phyloP scores from a whole-genome alignment of 2,329 filamentous ascomycete genomes.

The Neonectria magnoliae region DNA sequence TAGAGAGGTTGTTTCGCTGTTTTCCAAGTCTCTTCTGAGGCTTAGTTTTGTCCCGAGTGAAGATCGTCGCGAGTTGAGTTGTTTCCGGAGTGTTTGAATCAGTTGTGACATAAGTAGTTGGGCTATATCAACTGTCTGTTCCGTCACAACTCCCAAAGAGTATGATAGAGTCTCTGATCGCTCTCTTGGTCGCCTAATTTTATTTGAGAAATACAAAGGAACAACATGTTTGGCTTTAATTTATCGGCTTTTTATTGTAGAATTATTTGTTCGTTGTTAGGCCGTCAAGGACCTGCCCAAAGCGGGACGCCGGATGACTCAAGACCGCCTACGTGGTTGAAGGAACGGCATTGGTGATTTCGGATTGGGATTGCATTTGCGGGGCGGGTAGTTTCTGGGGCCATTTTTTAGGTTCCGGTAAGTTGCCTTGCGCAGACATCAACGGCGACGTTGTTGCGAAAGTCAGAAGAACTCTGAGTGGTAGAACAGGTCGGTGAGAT shows the following conservation, averaged over 20 bases:
- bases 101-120: neutral
- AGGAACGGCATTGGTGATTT: neutral
- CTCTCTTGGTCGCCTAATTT: neutral
- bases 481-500: too few relatives aligned
- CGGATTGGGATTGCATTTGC: neutral
- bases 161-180: neutral
- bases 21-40: neutral
- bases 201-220: neutral
- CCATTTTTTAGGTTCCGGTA: neutral
- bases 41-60: neutral
- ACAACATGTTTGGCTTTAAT: neutral
- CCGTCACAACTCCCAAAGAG: neutral
- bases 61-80: neutral
- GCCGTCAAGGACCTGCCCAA: neutral
- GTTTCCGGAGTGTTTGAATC: neutral
- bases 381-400: neutral
- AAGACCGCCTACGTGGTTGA: neutral
- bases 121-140: neutral
- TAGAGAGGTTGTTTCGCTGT: neutral
- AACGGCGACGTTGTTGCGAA: neutral
- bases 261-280: neutral
- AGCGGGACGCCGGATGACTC: slow-evolving; percentile 1
- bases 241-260: neutral
- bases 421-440: neutral
- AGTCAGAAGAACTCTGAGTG: neutral